Percentiles rank a stretch among this genome's conserved stretches.
These are phyloP conservation scores for Metarhizium robertsii DNA, from an alignment of 2,329 filamentous ascomycete species.

Conservation along the genomic window DNA sequence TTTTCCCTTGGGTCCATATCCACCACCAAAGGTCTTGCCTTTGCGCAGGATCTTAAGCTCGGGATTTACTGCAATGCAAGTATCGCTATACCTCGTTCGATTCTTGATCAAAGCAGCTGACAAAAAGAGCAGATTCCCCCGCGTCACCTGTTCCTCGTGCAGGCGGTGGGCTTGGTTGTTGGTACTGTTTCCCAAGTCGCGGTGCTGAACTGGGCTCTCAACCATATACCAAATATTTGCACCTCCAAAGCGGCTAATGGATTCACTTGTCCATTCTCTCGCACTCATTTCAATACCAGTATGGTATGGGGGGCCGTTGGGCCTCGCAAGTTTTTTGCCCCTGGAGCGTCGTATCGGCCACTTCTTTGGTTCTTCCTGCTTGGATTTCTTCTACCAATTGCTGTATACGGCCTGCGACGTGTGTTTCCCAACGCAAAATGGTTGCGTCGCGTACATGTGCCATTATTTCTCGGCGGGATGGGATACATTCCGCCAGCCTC, in stretches of 20 bases:
- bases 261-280: conserved; percentile 31
- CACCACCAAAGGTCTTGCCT: conserved; percentile 30
- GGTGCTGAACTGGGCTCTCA: conserved; percentile 25
- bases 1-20: conserved; percentile 30
- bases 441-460: conserved; percentile 20
- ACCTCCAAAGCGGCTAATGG: conserved; percentile 30
- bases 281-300: conserved; percentile 40
- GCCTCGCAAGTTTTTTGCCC: conserved; percentile 43
- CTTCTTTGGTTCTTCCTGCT: conserved; percentile 46
- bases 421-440: conserved; percentile 14
- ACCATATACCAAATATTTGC: conserved; percentile 42
- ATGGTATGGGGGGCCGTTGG: conserved; percentile 50
- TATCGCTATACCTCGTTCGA: background rate
- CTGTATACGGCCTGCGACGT: conserved; percentile 29
- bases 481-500: conserved; percentile 22
- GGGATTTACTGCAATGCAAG: conserved; percentile 23
- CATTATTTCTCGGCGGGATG: conserved; percentile 20
- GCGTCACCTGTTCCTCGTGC: conserved; percentile 31
- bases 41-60: conserved; percentile 35
- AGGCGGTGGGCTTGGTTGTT: conserved; percentile 32
- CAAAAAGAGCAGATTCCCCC: conserved; percentile 26
- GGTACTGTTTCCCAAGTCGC: conserved; percentile 35
- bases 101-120: conserved; percentile 2
- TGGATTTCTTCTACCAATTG: conserved; percentile 36
- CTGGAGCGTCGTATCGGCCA: conserved; percentile 36